These are phyloP conservation scores for Starmerella asiatica DNA, from an alignment of 805 yeast species.

Conservation along the genomic window DNA sequence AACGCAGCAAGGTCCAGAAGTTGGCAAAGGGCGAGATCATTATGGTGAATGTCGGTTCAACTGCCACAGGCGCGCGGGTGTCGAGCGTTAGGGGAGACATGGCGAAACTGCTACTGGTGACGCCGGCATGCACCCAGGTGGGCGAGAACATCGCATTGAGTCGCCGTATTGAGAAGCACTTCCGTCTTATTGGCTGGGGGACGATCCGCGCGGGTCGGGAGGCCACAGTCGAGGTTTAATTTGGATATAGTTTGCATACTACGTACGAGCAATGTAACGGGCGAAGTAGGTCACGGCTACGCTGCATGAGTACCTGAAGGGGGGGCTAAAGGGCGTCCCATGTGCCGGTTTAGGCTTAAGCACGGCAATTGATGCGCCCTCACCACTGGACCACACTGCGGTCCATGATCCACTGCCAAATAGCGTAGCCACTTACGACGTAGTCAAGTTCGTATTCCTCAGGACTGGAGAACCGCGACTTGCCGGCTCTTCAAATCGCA, in stretches of 20 bases:
- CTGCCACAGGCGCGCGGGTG: conserved; percentile 98
- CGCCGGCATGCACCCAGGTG: conserved; percentile 97
- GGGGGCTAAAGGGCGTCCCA: not conserved
- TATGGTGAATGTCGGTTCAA: conserved; percentile 98
- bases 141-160: conserved; percentile 97
- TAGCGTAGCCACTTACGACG: conserved; percentile 60
- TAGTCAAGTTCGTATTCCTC: conserved; percentile 26
- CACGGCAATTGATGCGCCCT: conserved; percentile 15
- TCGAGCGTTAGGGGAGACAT: conserved; percentile 96
- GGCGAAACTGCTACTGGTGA: conserved; percentile 93
- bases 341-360: not conserved
- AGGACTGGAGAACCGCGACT: conserved; percentile 14
- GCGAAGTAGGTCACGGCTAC: not conserved
- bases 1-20: conserved; percentile 92
- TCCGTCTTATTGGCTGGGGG: conserved; percentile 99
- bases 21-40: conserved; percentile 87
- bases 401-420: conserved; percentile 80
- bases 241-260: too few relatives aligned
- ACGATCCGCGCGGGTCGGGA: conserved; percentile 57
- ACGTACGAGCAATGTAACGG: conserved; percentile 5
- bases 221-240: conserved; percentile 11
- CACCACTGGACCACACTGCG: conserved; percentile 42
- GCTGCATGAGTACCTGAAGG: not conserved
- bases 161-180: conserved; percentile 98
- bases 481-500: conserved; percentile 23